phyloP scores from a whole-genome alignment of 176 grass and related monocot species.

The Avena insularis region DNA sequence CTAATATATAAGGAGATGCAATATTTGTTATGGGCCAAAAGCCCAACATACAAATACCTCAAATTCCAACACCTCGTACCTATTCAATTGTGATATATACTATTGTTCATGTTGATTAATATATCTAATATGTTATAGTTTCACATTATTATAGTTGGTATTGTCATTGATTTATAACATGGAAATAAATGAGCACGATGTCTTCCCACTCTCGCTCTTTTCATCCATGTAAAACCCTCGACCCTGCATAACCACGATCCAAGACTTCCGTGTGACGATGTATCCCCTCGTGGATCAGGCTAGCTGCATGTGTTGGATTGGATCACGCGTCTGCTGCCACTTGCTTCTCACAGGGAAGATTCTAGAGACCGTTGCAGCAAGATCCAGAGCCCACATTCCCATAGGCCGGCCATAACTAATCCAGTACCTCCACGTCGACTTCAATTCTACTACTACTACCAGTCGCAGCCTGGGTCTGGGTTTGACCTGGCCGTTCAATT shows the following conservation, averaged over 20 bases:
- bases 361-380: slow-evolving; percentile 43
- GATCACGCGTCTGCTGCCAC: slow-evolving; percentile 42
- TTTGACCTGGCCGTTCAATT: slow-evolving; percentile 36
- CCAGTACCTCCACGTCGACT: slow-evolving; percentile 3
- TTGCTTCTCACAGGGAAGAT: slow-evolving; percentile 28
- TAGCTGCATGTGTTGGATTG: slow-evolving; percentile 33
- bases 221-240: not conserved
- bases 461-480: not conserved
- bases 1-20: too few relatives aligned
- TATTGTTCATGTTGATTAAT: too few relatives aligned
- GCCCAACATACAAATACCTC: too few relatives aligned
- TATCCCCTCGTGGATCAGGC: not conserved
- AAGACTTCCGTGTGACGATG: not conserved
- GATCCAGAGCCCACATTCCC: slow-evolving; percentile 33
- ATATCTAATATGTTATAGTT: too few relatives aligned
- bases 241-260: not conserved
- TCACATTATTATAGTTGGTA: too few relatives aligned
- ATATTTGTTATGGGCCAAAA: too few relatives aligned
- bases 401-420: slow-evolving; percentile 4
- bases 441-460: not conserved
- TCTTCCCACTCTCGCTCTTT: not conserved
- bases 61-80: too few relatives aligned
- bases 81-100: too few relatives aligned
- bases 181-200: not conserved
- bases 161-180: too few relatives aligned